Base-by-base conservation (phyloP, 129 eudicot species). In the Glebionis coronaria region DNA sequence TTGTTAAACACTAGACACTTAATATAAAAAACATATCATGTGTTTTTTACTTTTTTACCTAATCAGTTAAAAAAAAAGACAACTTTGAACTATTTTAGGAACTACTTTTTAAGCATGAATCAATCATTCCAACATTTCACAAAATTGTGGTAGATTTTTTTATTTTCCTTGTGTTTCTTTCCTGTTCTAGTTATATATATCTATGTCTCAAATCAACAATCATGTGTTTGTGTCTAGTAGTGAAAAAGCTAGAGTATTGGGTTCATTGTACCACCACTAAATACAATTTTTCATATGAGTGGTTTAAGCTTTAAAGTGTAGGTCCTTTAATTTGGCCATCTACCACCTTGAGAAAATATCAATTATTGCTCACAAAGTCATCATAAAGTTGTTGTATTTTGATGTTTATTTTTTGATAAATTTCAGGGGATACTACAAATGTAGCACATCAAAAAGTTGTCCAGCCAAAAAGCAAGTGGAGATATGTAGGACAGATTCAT, bases 371-470 rank as follows among this genome's bases (percentile, higher is more conserved):
- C 44, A 71, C 65, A 50, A 59, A 68, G 35, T 44, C 61, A 42
- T 72, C 44, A 71, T 61, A 50, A 59, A 68, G 35, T 44, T 67
- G 50, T 46, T 46, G n/a, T n/a, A 42, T 27, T 54, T 58, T 25
- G 66, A 11, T 45, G 13, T 56, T 54, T 62, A 35, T 21, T 63
- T 70, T 84, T 0, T 6, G 1, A 1, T 35, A 7, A 35, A 7
- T 35, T 35, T 72, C 88, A 91, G 97, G 77, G 95, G 97, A 0
- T 91, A 91, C 78, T 91, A 91, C 85, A 87, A 81, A 68, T 91
- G 97, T 77, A 91, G 93, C 88, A 91, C 93, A 75, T 82, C 95
- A 56, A 91, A 91, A 79, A 88, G 88, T 16, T 91, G 97, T 74
- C 76, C 80, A 58, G 97, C 97, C 76, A 87, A 84, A 46, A 91